These are phyloP conservation scores for Irpex rosettiformis DNA, from an alignment of 1,284 basidiomycete species.

Conservation along the genomic window DNA sequence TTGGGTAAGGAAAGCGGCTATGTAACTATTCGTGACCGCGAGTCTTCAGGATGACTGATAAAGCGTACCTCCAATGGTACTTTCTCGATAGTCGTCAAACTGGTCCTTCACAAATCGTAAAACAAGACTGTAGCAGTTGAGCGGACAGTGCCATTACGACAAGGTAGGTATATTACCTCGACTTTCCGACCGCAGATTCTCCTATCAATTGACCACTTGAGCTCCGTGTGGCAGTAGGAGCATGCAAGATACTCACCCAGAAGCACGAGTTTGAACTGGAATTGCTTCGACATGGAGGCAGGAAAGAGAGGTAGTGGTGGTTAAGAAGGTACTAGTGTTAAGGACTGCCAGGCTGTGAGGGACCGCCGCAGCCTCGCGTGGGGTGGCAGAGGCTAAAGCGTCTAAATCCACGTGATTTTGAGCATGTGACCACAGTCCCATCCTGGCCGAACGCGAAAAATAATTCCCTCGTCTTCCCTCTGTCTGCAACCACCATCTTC, in stretches of 20 bases:
- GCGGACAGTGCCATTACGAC: background rate
- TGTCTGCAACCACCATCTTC: conserved; percentile 22
- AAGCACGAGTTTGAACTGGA: conserved; percentile 89
- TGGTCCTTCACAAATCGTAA: conserved; percentile 96
- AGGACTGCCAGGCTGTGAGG: conserved; percentile 13
- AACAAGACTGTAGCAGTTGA: conserved; percentile 62
- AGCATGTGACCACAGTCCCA: conserved; percentile 10
- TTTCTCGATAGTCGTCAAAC: conserved; percentile 96
- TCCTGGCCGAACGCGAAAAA: conserved; percentile 20
- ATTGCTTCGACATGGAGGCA: conserved; percentile 75
- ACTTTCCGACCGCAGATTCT: conserved; percentile 97
- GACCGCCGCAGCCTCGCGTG: conserved; percentile 2
- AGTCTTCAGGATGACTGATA: conserved; percentile 5
- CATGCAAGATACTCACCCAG: conserved; percentile 55
- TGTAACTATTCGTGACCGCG: conserved; percentile 9
- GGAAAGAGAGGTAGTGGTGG: conserved; percentile 22
- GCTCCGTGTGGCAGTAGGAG: conserved; percentile 1
- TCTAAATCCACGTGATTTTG: conserved; percentile 5
- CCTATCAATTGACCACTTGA: conserved; percentile 44
- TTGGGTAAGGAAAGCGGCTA: conserved; percentile 95
- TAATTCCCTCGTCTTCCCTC: conserved; percentile 7
- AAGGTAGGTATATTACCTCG: conserved; percentile 52
- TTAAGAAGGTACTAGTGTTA: conserved; percentile 14
- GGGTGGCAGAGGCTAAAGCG: background rate
- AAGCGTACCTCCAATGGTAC: conserved; percentile 76